phyloP scores from a whole-genome alignment of 192 early-diverging fungal species.

The Coemansia sp. region DNA sequence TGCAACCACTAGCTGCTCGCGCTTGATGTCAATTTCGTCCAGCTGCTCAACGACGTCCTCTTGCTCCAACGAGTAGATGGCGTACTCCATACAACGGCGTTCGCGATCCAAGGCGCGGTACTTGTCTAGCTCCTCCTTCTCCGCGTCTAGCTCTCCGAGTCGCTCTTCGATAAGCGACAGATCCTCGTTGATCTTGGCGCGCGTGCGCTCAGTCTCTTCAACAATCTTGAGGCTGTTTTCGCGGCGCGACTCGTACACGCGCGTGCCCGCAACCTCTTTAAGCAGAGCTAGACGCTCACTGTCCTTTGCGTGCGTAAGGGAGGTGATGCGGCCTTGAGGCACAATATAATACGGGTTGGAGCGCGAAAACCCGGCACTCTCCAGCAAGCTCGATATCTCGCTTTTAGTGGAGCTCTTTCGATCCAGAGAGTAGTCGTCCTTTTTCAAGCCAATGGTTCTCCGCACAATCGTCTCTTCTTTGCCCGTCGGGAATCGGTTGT shows the following conservation, averaged over 20 bases:
- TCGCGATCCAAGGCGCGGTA: slow-evolving; percentile 85
- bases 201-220: slow-evolving; percentile 79
- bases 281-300: slow-evolving; percentile 80
- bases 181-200: slow-evolving; percentile 84
- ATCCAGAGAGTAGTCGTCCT: slow-evolving; percentile 98
- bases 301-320: slow-evolving; percentile 93
- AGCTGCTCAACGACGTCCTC: slow-evolving; percentile 73
- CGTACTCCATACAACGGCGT: slow-evolving; percentile 83
- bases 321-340: slow-evolving; percentile 88
- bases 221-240: slow-evolving; percentile 87
- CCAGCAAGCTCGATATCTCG: slow-evolving; percentile 90
- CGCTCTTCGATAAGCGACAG: slow-evolving; percentile 84
- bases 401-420: slow-evolving; percentile 84
- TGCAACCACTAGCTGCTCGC: slow-evolving; percentile 53
- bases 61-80: slow-evolving; percentile 89
- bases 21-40: slow-evolving; percentile 59
- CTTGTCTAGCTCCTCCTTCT: slow-evolving; percentile 88
- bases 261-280: slow-evolving; percentile 97
- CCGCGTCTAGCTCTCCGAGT: slow-evolving; percentile 82
- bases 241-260: slow-evolving; percentile 89
- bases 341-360: slow-evolving; percentile 99
- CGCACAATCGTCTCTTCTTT: slow-evolving; percentile 85
- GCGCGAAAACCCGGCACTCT: slow-evolving; percentile 92
- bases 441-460: slow-evolving; percentile 92
- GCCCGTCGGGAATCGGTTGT: slow-evolving; percentile 92